Evolutionary conservation across 2,329 filamentous ascomycete genomes (phyloP).

Genomic region (Trichoderma citrinoviride): DNA sequence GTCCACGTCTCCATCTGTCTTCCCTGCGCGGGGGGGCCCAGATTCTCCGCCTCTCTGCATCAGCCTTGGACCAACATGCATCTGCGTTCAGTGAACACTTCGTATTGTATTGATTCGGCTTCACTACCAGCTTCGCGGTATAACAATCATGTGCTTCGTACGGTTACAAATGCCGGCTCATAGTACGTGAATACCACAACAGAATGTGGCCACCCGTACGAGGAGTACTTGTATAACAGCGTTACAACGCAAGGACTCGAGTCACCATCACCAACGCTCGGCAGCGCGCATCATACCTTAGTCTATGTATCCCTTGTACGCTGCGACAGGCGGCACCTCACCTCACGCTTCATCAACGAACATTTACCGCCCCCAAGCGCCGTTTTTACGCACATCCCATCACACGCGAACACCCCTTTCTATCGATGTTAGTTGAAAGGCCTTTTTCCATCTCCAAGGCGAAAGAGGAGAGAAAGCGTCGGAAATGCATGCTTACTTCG

Average conservation of each 20-base stretch:
- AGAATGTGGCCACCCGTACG: no score
- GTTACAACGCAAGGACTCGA: no score
- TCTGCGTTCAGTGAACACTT: not conserved
- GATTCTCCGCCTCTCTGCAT: not conserved
- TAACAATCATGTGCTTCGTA: no score
- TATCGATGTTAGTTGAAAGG: not conserved
- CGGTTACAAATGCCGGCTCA: not conserved
- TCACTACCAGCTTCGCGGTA: not conserved
- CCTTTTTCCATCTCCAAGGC: not conserved
- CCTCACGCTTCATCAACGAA: not conserved
- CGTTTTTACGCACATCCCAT: not conserved
- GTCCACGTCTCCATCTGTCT: not conserved
- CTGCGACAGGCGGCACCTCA: not conserved
- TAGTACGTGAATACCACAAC: not conserved
- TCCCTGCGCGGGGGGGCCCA: not conserved
- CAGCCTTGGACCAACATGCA: conserved; percentile 6
- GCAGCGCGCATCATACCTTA: not conserved
- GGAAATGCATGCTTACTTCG: not conserved
- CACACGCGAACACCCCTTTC: not conserved
- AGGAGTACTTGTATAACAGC: no score
- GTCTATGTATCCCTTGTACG: not conserved
- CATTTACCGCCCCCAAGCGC: conserved; percentile 12
- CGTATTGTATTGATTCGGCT: not conserved
- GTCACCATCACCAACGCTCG: no score
- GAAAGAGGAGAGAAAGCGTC: no score